Evolutionary conservation across 2,329 filamentous ascomycete genomes (phyloP).

Genomic region (Cercospora beticola): DNA sequence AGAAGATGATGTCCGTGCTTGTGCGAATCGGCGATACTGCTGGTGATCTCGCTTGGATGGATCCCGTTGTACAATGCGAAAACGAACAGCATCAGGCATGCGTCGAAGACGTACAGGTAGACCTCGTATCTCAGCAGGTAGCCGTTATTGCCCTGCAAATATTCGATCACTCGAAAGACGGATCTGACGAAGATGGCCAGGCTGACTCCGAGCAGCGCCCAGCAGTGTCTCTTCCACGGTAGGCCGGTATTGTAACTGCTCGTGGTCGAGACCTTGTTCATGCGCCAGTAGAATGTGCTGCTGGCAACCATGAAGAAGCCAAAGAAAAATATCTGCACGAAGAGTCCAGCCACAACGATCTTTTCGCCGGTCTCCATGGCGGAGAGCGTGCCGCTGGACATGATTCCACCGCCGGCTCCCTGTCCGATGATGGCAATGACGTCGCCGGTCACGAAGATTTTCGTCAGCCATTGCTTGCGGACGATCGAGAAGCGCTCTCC

Average conservation of each 20-base stretch:
- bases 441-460: conserved; percentile 51
- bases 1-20: not conserved
- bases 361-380: conserved; percentile 40
- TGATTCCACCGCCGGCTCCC: conserved; percentile 7
- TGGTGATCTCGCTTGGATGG: conserved; percentile 13
- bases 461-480: conserved; percentile 47
- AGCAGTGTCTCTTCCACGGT: conserved; percentile 42
- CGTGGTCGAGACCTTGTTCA: conserved; percentile 20
- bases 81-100: conserved; percentile 8
- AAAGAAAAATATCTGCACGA: conserved; percentile 55
- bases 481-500: conserved; percentile 47
- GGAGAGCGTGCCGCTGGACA: not conserved
- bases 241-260: not conserved
- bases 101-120: conserved; percentile 27
- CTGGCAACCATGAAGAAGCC: conserved; percentile 47
- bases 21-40: not conserved
- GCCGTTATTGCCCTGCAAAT: conserved; percentile 46
- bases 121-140: conserved; percentile 42
- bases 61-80: conserved; percentile 8
- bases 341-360: conserved; percentile 51
- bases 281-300: conserved; percentile 34
- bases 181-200: conserved; percentile 51
- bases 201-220: conserved; percentile 46
- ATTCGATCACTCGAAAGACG: conserved; percentile 53
- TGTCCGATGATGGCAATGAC: conserved; percentile 52